Conservation (phyloP, 768 basidiomycete species). For the Termitomyces bulborhizus region DNA sequence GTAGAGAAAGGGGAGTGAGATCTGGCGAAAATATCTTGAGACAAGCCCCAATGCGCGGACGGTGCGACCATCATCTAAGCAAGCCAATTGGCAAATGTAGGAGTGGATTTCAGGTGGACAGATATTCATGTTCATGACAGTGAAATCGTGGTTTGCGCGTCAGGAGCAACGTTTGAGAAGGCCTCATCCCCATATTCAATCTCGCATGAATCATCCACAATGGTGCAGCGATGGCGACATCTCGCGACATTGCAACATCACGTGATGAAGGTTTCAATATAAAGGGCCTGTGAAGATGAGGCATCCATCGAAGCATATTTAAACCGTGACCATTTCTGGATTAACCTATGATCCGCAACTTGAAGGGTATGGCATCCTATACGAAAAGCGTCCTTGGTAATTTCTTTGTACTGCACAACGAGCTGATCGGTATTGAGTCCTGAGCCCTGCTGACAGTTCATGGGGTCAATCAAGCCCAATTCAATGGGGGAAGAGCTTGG, state of each 20-base stretch:
- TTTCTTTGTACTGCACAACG: not conserved
- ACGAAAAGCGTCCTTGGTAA: not conserved
- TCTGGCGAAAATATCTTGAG: conserved; percentile 32
- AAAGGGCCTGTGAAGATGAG: not conserved
- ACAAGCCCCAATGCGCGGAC: conserved; percentile 31
- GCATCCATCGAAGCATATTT: not conserved
- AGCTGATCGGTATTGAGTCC: no score
- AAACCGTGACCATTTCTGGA: not conserved
- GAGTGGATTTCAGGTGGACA: conserved; percentile 40
- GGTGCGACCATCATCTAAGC: conserved; percentile 31
- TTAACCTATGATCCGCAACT: not conserved
- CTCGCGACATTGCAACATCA: conserved; percentile 14
- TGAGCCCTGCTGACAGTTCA: not conserved
- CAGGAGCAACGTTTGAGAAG: not conserved
- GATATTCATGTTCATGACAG: conserved; percentile 22
- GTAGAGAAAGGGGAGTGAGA: conserved; percentile 33
- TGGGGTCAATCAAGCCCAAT: not conserved
- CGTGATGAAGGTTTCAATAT: not conserved
- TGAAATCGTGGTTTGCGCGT: not conserved
- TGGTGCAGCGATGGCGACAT: conserved; percentile 21
- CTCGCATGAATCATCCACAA: not conserved
- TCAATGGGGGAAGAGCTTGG: not conserved
- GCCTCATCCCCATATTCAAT: not conserved
- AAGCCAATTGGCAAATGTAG: conserved; percentile 36
- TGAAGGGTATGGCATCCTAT: not conserved